These are phyloP conservation scores for Tylopilus rubrobrunneus DNA, from an alignment of 768 basidiomycete species.

Conservation along the genomic window DNA sequence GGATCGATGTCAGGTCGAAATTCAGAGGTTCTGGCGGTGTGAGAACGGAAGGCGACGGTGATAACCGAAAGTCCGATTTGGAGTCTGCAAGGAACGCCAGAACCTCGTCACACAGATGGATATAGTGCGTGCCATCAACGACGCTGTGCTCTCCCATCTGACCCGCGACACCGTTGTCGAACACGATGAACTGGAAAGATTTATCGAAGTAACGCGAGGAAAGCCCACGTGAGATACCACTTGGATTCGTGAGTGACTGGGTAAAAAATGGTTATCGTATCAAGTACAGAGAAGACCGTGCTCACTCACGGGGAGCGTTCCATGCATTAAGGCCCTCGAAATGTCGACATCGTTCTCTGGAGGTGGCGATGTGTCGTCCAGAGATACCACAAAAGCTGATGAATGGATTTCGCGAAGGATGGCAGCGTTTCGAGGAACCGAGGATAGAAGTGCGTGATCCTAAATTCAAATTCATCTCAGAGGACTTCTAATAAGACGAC, in stretches of 20 bases:
- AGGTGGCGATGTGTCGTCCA: conserved; percentile 53
- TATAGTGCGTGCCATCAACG: conserved; percentile 87
- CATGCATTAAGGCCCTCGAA: conserved; percentile 81
- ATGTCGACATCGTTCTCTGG: conserved; percentile 52
- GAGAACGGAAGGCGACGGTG: conserved; percentile 15
- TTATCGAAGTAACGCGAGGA: conserved; percentile 88
- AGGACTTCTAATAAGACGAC: background rate
- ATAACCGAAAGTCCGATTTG: conserved; percentile 57
- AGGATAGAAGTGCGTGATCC: conserved; percentile 62
- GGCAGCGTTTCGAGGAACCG: conserved; percentile 55
- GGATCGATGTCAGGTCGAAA: conserved; percentile 53
- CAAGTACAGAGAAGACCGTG: background rate
- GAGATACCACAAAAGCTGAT: conserved; percentile 77
- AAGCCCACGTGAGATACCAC: conserved; percentile 40
- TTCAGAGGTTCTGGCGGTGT: conserved; percentile 49
- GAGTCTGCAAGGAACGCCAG: conserved; percentile 58
- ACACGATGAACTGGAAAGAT: conserved; percentile 81
- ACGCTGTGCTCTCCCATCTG: conserved; percentile 91
- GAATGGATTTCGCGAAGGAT: conserved; percentile 77
- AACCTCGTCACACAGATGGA: conserved; percentile 66
- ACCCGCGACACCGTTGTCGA: conserved; percentile 76
- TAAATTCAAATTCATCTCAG: conserved; percentile 21
- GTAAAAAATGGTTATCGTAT: background rate
- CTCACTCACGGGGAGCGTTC: conserved; percentile 46
- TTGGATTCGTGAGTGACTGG: conserved; percentile 24